These are phyloP conservation scores for Tieghemiomyces parasiticus DNA, from an alignment of 192 early-diverging fungal species.

Conservation along the genomic window DNA sequence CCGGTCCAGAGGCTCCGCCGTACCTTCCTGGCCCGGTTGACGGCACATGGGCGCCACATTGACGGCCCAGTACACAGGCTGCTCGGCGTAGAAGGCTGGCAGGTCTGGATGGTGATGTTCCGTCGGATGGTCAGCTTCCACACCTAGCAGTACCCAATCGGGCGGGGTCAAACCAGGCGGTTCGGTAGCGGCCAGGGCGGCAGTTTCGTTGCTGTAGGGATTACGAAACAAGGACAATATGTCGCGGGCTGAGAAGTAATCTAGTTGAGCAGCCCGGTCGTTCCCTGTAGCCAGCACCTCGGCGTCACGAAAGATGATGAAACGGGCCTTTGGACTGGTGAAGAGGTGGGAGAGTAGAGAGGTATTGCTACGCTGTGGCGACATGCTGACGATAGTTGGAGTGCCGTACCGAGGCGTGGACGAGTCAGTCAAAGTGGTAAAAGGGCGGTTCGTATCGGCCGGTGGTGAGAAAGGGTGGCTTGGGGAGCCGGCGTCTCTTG, in stretches of 20 bases:
- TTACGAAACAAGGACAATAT: not conserved
- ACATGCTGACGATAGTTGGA: too few species aligned
- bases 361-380: not conserved
- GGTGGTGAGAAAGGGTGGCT: too few species aligned
- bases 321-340: constrained; percentile 4
- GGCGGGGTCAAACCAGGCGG: not conserved
- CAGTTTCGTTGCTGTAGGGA: not conserved
- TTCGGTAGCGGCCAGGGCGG: not conserved
- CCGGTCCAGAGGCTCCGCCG: too few species aligned
- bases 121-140: not conserved
- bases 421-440: too few species aligned
- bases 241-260: not conserved
- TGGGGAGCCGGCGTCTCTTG: too few species aligned
- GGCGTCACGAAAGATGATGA: not conserved
- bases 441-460: too few species aligned
- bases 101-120: not conserved
- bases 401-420: too few species aligned
- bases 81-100: not conserved
- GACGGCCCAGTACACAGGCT: constrained; percentile 3
- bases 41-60: not conserved
- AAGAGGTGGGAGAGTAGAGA: not conserved
- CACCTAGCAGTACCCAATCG: not conserved
- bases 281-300: not conserved
- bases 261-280: not conserved
- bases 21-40: not conserved